Evolutionary conservation across 257 asterid species (phyloP), one percentile per base, ranked within the genome.

Genomic region (Solanum peruvianum): DNA sequence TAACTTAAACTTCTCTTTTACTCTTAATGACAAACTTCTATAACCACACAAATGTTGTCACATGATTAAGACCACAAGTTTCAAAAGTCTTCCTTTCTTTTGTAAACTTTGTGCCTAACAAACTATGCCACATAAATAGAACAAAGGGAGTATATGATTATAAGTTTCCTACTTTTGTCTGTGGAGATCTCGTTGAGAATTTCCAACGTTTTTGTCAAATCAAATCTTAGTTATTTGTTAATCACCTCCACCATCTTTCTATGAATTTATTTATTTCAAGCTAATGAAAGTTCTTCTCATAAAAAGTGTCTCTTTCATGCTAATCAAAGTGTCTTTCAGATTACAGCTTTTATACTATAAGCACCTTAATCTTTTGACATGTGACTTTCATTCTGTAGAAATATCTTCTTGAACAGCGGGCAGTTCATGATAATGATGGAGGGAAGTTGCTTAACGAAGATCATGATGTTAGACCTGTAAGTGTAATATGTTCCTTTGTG

Each of bases 391-490:
- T 88, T 81, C 78, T 91, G 89, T 86, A 97, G 99, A 94, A 93
- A 88, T 95, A 94, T 91, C 99, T 97, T 91, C 98, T 97, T 72
- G 98, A 94, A 89, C 97, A 95, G 90, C 95, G 95, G 87, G 99
- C 99, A 85, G 98, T 97, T 88, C 89, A 91, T 89, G 98, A 97
- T 91, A 91, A 81, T 91, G 98, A 95, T 88, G 98, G 97, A 88
- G 94, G 98, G 87, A 97, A 94, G 92, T 91, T 94, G 89, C 96
- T 97, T 88, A 97, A 97, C 90, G 99, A 97, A 90, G 98, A 97
- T 88, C 93, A 93, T 88, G 99, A 97, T 90, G 85, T 95, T 77
- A 93, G 99, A 94, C 87, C 98, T 88, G 99, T 97, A 94, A 93
- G 98, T 44, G 44, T 82, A 67, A 70, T 29, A 69, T 86, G 89